A percentile compares a stretch with the other conserved stretches of the same genome.
Conservation (phyloP, 2,329 filamentous ascomycete species). For the Hirsutella minnesotensis region DNA sequence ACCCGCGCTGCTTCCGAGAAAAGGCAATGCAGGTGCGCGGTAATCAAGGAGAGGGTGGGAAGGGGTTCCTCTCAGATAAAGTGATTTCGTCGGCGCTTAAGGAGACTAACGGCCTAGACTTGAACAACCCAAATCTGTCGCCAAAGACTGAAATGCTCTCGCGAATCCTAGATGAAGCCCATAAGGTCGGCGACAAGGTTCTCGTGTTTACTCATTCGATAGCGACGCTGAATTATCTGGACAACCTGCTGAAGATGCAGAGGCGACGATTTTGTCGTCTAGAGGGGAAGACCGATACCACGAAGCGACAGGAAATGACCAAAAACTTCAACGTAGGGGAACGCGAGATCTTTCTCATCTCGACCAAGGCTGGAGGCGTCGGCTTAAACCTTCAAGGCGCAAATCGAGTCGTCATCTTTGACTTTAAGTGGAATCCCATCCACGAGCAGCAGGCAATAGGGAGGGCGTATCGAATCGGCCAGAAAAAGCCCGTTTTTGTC, state of each 20-base stretch:
- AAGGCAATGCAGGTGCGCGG: slow-evolving; percentile 13
- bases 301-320: slow-evolving; percentile 47
- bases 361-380: slow-evolving; percentile 68
- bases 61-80: slow-evolving; percentile 11
- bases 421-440: slow-evolving; percentile 70
- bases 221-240: slow-evolving; percentile 57
- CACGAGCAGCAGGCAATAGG: slow-evolving; percentile 81
- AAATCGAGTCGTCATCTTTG: slow-evolving; percentile 77
- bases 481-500: slow-evolving; percentile 69
- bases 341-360: slow-evolving; percentile 62
- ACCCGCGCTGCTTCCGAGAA: slow-evolving; percentile 35
- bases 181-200: slow-evolving; percentile 54
- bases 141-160: slow-evolving; percentile 58
- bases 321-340: slow-evolving; percentile 55
- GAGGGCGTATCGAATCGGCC: slow-evolving; percentile 74
- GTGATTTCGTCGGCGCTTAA: slow-evolving; percentile 18
- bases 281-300: slow-evolving; percentile 51
- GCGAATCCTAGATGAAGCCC: slow-evolving; percentile 56
- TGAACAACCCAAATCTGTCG: slow-evolving; percentile 42
- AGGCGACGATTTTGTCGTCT: slow-evolving; percentile 44
- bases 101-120: slow-evolving; percentile 25
- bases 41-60: slow-evolving; percentile 3
- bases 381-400: slow-evolving; percentile 77
- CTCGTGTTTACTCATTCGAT: slow-evolving; percentile 71
- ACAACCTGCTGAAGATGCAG: slow-evolving; percentile 38